Conservation (phyloP, 2,329 filamentous ascomycete species). For the Cadophora luteo-olivacea region DNA sequence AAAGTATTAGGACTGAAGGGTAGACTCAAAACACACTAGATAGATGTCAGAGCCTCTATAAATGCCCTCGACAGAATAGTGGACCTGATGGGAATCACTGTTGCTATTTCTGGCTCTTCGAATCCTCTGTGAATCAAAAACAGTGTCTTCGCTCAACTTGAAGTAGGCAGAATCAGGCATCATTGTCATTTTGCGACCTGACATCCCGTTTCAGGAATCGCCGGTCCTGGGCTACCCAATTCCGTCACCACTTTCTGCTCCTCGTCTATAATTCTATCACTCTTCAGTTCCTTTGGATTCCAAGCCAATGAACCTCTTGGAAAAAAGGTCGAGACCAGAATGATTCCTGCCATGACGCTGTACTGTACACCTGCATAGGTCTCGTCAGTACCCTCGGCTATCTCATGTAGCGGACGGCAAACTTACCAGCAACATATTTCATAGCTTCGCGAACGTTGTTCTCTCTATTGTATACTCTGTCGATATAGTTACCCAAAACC, state of each 20-base stretch:
- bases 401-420: not conserved
- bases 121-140: not conserved
- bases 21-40: too few species aligned
- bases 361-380: not conserved
- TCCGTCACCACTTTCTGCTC: not conserved
- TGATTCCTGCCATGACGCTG: not conserved
- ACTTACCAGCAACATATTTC: constrained; percentile 12
- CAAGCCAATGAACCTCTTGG: not conserved
- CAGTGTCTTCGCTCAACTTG: not conserved
- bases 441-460: constrained; percentile 3
- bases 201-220: not conserved
- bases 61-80: too few species aligned
- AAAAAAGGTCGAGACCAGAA: constrained; percentile 2
- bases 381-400: not conserved
- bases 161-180: not conserved
- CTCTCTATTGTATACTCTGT: not conserved
- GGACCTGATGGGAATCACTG: not conserved
- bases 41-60: too few species aligned
- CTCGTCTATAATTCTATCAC: not conserved
- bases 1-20: too few species aligned
- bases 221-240: not conserved
- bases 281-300: constrained; percentile 7
- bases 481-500: constrained; percentile 5
- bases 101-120: not conserved
- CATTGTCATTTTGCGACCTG: not conserved